These are phyloP conservation scores for Neofusicoccum sp. DNA, from an alignment of 2,329 filamentous ascomycete species.

Conservation along the genomic window DNA sequence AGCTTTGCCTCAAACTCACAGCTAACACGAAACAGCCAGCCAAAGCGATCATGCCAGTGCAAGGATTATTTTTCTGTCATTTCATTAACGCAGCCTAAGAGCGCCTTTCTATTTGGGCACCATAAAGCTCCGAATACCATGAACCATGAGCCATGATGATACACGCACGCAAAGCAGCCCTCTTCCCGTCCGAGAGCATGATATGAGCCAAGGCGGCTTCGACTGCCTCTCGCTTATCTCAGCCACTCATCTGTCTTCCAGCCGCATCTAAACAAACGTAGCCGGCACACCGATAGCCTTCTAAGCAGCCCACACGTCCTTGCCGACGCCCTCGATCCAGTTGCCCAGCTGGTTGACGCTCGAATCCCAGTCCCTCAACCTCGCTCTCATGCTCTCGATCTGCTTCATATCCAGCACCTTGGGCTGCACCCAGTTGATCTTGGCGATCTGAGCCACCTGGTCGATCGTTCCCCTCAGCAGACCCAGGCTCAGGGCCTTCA, in stretches of 20 bases:
- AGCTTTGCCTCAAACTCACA: too few relatives aligned
- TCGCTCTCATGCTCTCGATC: conserved; percentile 85
- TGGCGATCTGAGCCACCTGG: conserved; percentile 88
- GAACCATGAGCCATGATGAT: conserved; percentile 9
- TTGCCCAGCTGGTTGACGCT: conserved; percentile 95
- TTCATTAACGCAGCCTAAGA: conserved; percentile 9
- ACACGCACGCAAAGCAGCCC: background rate
- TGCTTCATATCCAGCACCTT: conserved; percentile 96
- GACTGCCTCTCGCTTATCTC: background rate
- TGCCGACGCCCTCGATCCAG: conserved; percentile 91
- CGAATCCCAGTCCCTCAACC: conserved; percentile 90
- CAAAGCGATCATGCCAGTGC: background rate
- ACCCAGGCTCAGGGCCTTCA: conserved; percentile 97
- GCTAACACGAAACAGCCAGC: too few relatives aligned
- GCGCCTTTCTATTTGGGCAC: conserved; percentile 13
- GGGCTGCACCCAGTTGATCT: conserved; percentile 98
- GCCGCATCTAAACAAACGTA: background rate
- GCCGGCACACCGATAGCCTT: background rate
- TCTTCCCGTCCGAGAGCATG: background rate
- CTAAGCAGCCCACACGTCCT: conserved; percentile 92
- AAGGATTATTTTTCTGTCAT: conserved; percentile 14
- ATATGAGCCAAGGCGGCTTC: background rate
- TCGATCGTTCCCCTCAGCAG: conserved; percentile 90
- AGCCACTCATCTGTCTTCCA: background rate
- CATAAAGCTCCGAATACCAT: conserved; percentile 3